Evolutionary conservation across 306 rosid genomes (phyloP).

Genomic region (Vigna hirtella): DNA sequence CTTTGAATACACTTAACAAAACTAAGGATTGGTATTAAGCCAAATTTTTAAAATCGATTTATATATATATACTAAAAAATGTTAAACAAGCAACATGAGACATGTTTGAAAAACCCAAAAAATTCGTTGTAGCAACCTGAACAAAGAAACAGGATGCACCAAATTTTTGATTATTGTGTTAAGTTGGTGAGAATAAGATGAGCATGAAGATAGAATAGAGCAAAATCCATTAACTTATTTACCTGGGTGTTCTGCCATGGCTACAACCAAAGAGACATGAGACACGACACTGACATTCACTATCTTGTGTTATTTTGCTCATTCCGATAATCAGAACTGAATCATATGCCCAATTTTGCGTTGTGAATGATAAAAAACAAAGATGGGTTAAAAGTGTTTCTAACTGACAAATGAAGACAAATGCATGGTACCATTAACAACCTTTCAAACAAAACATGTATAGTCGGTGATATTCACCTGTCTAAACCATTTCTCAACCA

Average conservation of each 20-base stretch:
- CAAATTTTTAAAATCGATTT: too few species aligned
- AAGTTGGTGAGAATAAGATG: slow-evolving; percentile 21
- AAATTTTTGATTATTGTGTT: background rate
- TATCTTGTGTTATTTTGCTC: slow-evolving; percentile 26
- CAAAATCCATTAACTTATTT: background rate
- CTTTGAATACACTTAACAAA: too few species aligned
- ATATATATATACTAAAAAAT: too few species aligned
- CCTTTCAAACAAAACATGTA: slow-evolving; percentile 29
- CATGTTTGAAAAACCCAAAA: background rate
- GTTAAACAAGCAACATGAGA: too few species aligned
- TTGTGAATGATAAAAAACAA: slow-evolving; percentile 4
- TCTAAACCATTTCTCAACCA: slow-evolving; percentile 12
- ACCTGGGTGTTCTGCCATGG: slow-evolving; percentile 34
- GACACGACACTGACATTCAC: slow-evolving; percentile 26
- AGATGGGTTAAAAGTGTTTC: slow-evolving; percentile 22
- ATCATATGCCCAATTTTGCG: slow-evolving; percentile 13
- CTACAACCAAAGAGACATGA: slow-evolving; percentile 31
- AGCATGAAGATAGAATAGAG: slow-evolving; percentile 8
- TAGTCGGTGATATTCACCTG: slow-evolving; percentile 20
- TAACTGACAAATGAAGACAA: slow-evolving; percentile 39
- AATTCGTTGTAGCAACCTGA: background rate
- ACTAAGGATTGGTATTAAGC: too few species aligned
- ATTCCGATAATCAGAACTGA: slow-evolving; percentile 24
- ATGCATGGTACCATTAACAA: slow-evolving; percentile 21
- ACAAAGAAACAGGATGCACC: background rate